These are phyloP conservation scores for Fusarium nygamai DNA, from an alignment of 2,329 filamentous ascomycete genomes.

Conservation along the genomic window DNA sequence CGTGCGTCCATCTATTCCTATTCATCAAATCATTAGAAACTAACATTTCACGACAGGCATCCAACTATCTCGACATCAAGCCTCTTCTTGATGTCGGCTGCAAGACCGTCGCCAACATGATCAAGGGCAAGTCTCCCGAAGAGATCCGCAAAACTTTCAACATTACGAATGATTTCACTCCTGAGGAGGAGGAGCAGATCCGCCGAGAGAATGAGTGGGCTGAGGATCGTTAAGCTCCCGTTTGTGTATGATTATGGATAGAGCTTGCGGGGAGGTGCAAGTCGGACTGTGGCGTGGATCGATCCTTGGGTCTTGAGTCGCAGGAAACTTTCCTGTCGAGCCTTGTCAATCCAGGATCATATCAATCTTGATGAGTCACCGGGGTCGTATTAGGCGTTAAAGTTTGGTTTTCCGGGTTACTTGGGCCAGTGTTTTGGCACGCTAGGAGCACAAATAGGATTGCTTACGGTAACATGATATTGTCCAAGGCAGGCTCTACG, in stretches of 20 bases:
- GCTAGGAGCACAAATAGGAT: slow-evolving; percentile 18
- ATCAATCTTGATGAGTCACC: slow-evolving; percentile 24
- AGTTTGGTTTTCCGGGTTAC: slow-evolving; percentile 33
- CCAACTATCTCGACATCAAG: slow-evolving; percentile 99
- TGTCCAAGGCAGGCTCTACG: slow-evolving; percentile 2
- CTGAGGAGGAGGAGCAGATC: slow-evolving; percentile 98
- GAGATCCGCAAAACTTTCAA: slow-evolving; percentile 99
- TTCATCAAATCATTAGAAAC: neutral
- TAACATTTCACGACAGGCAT: slow-evolving; percentile 68
- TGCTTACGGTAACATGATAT: neutral
- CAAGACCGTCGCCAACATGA: slow-evolving; percentile 99
- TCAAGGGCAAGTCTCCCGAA: slow-evolving; percentile 99
- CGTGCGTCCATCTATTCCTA: slow-evolving; percentile 60
- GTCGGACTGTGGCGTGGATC: neutral
- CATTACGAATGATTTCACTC: slow-evolving; percentile 99
- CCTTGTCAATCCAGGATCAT: neutral
- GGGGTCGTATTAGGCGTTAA: slow-evolving; percentile 37
- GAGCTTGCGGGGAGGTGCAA: neutral
- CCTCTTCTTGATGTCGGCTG: slow-evolving; percentile 96
- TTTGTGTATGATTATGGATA: neutral
- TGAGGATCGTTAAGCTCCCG: slow-evolving; percentile 72
- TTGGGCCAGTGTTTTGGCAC: slow-evolving; percentile 34
- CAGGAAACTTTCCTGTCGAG: neutral
- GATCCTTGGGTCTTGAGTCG: neutral
- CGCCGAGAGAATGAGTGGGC: slow-evolving; percentile 92